Evolutionary conservation across 352 stramenopile genomes (phyloP), one percentile per base, ranked within the genome.

Genomic region (Phytopythium mirpurense): DNA sequence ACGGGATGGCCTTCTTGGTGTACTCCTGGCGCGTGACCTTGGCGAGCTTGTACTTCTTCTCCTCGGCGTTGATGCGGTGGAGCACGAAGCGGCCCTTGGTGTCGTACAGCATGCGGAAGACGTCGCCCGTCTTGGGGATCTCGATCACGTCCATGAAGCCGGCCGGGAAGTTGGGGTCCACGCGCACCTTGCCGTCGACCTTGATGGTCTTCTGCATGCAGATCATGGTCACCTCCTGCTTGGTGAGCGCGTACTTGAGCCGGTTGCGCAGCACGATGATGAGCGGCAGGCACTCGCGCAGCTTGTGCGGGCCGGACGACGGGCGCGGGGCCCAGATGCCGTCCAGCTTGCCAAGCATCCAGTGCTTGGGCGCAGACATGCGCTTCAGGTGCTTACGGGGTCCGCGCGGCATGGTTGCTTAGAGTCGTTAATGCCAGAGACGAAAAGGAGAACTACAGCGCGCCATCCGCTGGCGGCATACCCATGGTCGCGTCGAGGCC

Each of bases 71-170:
- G 63, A 99, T 90, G 54, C 93, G 85, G 85, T 99, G 96, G 47
- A 99, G 82, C 57, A 98, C 90, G 65, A 99, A 99, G 62, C 97
- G 93, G 76, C 97, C 96, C 89, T 99, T 99, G 56, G 84, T 96
- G 78, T 99, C 97, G 82, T 98, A 99, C 46, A 99, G 52, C 7
- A 99, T 79, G 65, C 97, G 96, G 88, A 99, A 99, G 57, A 89
- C 71, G 80, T 99, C 97, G 51, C 87, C 90, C 42, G 91, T 91
- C 86, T 98, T 99, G 56, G 97, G 88, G 38, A 99, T 82, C 65
- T 97, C 83, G 34, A 99, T 86, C n/a, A 99, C 95, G 67, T 99
- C 97, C 96, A 99, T 99, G 88, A 99, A 99, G 47, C 97, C 97
- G 29, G 95, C 95, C 35, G 96, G 97, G 84, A 97, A 99, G 81